Conservation (phyloP, 1,284 basidiomycete genomes). For the Pisolithus thermaeus region DNA sequence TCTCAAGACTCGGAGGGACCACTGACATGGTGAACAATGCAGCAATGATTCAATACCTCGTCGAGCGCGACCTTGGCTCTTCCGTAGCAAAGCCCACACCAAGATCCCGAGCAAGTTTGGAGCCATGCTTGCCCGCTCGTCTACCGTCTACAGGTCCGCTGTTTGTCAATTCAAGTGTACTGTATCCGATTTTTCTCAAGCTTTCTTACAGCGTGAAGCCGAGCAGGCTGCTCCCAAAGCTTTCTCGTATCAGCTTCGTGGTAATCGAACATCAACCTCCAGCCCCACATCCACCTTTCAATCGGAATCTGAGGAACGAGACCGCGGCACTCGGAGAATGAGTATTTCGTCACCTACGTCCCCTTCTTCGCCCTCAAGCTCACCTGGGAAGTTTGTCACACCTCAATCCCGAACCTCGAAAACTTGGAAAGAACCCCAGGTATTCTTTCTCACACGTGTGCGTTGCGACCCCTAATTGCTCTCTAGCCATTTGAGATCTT, state of each 20-base stretch:
- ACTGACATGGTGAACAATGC: conserved; percentile 51
- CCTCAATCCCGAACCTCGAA: conserved; percentile 15
- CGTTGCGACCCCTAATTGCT: background rate
- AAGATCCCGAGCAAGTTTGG: conserved; percentile 35
- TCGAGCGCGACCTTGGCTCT: conserved; percentile 24
- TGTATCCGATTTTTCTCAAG: conserved; percentile 34
- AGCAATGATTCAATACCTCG: conserved; percentile 37
- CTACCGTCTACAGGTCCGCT: conserved; percentile 58
- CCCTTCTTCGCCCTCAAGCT: conserved; percentile 27
- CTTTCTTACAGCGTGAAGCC: conserved; percentile 65
- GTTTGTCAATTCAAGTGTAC: conserved; percentile 5
- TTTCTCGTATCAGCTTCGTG: conserved; percentile 41
- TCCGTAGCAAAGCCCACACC: conserved; percentile 13
- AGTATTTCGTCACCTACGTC: conserved; percentile 26
- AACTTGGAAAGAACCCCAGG: conserved; percentile 59
- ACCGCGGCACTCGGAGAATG: conserved; percentile 18
- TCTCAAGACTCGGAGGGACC: background rate
- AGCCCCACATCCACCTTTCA: conserved; percentile 11
- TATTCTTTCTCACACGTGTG: conserved; percentile 13
- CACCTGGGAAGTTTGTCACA: conserved; percentile 17
- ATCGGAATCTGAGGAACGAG: conserved; percentile 13
- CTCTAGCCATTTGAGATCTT: conserved; percentile 69
- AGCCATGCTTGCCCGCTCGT: conserved; percentile 61
- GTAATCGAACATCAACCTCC: conserved; percentile 34
- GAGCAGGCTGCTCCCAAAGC: conserved; percentile 47